Conservation (phyloP, 2,329 filamentous ascomycete genomes). For the Hymenoscyphus infarciens region DNA sequence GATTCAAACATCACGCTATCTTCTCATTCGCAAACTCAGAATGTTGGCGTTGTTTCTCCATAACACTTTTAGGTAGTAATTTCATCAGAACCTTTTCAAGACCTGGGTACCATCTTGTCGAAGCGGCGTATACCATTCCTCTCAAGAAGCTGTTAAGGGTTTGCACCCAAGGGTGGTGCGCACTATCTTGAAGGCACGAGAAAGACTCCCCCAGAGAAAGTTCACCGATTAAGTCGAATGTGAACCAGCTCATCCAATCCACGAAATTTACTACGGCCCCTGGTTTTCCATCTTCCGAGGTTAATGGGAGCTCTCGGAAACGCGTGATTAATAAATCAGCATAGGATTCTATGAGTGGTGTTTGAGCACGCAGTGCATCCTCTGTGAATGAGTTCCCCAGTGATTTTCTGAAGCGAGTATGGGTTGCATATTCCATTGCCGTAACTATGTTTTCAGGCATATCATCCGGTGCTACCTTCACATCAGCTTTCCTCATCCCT, state of each 20-base stretch:
- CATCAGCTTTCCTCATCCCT: too few relatives aligned
- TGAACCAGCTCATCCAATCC: slow-evolving; percentile 6
- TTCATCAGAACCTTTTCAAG: not conserved
- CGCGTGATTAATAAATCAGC: slow-evolving; percentile 12
- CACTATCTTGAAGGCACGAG: not conserved
- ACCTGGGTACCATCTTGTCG: not conserved
- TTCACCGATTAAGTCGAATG: not conserved
- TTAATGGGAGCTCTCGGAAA: not conserved
- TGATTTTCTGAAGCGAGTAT: not conserved
- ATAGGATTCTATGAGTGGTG: slow-evolving; percentile 25
- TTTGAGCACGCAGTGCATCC: slow-evolving; percentile 23
- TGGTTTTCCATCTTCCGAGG: not conserved
- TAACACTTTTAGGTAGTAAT: not conserved
- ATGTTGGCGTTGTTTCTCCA: slow-evolving; percentile 8
- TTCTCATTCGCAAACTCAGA: not conserved
- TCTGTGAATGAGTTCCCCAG: slow-evolving; percentile 14
- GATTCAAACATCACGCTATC: not conserved
- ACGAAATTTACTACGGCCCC: slow-evolving; percentile 3
- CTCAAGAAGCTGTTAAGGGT: not conserved
- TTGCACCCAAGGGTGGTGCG: not conserved
- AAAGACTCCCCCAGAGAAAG: not conserved
- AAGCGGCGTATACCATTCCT: not conserved
- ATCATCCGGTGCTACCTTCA: slow-evolving; percentile 2
- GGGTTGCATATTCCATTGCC: not conserved
- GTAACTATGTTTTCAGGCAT: slow-evolving; percentile 6